phyloP scores from a whole-genome alignment of 202 grass and related monocot genomes.

The Zizania palustris region DNA sequence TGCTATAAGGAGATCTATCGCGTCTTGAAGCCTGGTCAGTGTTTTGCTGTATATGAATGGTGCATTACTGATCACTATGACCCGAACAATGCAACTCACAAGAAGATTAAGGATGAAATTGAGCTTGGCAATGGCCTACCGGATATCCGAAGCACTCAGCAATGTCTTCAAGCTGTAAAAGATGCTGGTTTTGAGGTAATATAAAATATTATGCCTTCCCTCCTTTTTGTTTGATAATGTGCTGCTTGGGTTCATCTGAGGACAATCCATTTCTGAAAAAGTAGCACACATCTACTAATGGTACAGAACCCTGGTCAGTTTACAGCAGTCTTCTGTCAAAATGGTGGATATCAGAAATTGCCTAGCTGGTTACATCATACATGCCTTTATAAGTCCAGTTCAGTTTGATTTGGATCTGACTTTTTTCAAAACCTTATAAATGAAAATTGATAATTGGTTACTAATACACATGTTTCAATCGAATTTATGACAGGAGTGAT shows the following conservation, averaged over 20 bases:
- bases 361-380: too few species aligned
- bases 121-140: conserved; percentile 94
- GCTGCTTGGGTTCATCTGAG: conserved; percentile 4
- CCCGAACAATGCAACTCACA: conserved; percentile 72
- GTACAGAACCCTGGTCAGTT: not conserved
- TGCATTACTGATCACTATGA: conserved; percentile 92
- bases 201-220: not conserved
- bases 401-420: too few species aligned
- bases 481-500: too few species aligned
- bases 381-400: too few species aligned
- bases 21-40: conserved; percentile 94
- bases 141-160: conserved; percentile 74
- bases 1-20: conserved; percentile 96
- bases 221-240: conserved; percentile 15
- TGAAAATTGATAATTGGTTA: too few species aligned
- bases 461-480: too few species aligned
- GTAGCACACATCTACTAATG: not conserved
- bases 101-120: conserved; percentile 86
- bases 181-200: conserved; percentile 94
- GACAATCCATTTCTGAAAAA: conserved; percentile 5
- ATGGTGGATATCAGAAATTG: too few species aligned
- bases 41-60: conserved; percentile 96
- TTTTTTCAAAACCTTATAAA: too few species aligned
- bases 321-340: not conserved
- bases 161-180: conserved; percentile 93